A percentile compares a stretch with the other conserved stretches of the same genome.
Evolutionary conservation across 225 moss, liverwort and hornwort genomes (phyloP).

Genomic region (Bryoerythrophyllum caledonicum): DNA sequence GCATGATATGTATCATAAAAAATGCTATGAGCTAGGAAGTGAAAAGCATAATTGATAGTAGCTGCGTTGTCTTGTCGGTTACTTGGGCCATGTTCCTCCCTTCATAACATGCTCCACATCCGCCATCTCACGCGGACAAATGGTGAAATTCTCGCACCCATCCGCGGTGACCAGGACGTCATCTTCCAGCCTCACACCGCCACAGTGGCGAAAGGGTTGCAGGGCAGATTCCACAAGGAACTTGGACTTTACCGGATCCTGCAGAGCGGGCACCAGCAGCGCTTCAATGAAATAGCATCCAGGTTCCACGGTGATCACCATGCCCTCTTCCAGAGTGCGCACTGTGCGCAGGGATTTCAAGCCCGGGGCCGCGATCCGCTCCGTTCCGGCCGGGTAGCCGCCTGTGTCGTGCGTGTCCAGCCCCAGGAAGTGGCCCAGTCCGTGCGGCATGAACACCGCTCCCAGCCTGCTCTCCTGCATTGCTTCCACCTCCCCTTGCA

Average conservation of each 20-base stretch:
- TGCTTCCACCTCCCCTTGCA: conserved; percentile 68
- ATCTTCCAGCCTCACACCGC: conserved; percentile 95
- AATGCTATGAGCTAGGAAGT: neutral
- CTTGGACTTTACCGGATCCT: conserved; percentile 47
- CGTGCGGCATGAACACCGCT: conserved; percentile 98
- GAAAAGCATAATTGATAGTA: too few species aligned
- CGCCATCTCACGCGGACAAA: conserved; percentile 82
- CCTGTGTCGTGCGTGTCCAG: conserved; percentile 86
- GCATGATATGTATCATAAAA: neutral
- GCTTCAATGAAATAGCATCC: conserved; percentile 92
- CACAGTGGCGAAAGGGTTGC: conserved; percentile 50
- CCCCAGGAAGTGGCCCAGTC: conserved; percentile 93
- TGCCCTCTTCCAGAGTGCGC: conserved; percentile 69
- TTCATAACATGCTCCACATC: conserved; percentile 92
- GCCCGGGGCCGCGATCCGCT: conserved; percentile 59
- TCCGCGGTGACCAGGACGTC: conserved; percentile 77
- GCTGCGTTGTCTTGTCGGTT: neutral
- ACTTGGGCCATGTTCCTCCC: conserved; percentile 69
- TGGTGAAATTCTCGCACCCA: conserved; percentile 87
- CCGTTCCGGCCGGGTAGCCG: conserved; percentile 74
- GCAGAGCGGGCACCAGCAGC: conserved; percentile 62
- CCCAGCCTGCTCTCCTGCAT: conserved; percentile 80
- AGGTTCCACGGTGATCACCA: conserved; percentile 94
- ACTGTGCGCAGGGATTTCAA: conserved; percentile 71
- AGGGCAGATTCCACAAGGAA: conserved; percentile 65